A percentile compares a stretch with the other conserved stretches of the same genome.
Evolutionary conservation across 2,329 filamentous ascomycete genomes (phyloP).

Genomic region (Phoma sp.): DNA sequence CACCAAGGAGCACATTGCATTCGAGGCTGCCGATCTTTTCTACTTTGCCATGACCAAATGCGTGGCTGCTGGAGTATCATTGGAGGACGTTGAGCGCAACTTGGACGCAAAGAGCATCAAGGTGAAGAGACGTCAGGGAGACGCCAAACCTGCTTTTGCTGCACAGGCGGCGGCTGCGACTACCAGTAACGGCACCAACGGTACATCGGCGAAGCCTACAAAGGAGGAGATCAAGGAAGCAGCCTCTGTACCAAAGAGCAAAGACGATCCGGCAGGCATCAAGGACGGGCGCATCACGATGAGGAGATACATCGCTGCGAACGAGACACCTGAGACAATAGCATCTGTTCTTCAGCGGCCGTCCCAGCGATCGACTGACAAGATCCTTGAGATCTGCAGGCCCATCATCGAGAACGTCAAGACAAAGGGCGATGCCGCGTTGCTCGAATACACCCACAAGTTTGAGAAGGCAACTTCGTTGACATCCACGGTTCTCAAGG

Average conservation of each 20-base stretch:
- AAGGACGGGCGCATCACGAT: slow-evolving; percentile 74
- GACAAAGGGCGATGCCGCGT: slow-evolving; percentile 80
- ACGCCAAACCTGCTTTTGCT: slow-evolving; percentile 93
- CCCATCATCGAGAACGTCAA: slow-evolving; percentile 92
- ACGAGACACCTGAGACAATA: slow-evolving; percentile 69
- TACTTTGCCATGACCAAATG: slow-evolving; percentile 96
- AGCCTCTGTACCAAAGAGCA: slow-evolving; percentile 60
- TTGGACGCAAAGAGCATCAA: slow-evolving; percentile 95
- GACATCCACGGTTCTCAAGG: slow-evolving; percentile 85
- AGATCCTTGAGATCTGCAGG: slow-evolving; percentile 86
- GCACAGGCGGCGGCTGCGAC: slow-evolving; percentile 65
- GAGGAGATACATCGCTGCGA: slow-evolving; percentile 75
- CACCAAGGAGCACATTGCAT: slow-evolving; percentile 82
- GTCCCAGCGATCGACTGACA: slow-evolving; percentile 92
- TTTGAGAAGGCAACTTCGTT: slow-evolving; percentile 96
- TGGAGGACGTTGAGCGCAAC: slow-evolving; percentile 90
- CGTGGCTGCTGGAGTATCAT: slow-evolving; percentile 78
- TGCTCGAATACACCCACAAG: slow-evolving; percentile 94
- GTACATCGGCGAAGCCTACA: slow-evolving; percentile 26
- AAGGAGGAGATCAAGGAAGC: slow-evolving; percentile 58
- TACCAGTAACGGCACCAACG: slow-evolving; percentile 19
- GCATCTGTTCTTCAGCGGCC: slow-evolving; percentile 81
- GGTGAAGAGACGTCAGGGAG: slow-evolving; percentile 89
- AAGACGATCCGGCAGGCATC: slow-evolving; percentile 58
- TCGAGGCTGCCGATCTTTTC: slow-evolving; percentile 92